Evolutionary conservation across 257 asterid genomes (phyloP).

Genomic region (Przewalskia tangutica): DNA sequence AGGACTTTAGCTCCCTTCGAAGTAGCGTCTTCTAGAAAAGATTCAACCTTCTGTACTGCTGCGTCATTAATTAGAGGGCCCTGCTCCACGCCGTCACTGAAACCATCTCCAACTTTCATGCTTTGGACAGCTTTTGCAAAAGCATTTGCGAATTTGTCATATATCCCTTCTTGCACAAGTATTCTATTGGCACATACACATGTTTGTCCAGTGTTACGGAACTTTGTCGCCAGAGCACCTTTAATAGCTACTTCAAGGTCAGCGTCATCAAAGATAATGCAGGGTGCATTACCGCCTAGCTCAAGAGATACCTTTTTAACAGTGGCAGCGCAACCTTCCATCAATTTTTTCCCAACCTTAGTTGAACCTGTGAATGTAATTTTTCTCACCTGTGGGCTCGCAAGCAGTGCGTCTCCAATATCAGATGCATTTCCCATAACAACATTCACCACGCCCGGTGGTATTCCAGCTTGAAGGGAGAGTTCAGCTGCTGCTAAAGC

Average conservation of each 20-base stretch:
- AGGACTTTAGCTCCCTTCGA: slow-evolving; percentile 96
- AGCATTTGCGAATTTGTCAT: slow-evolving; percentile 65
- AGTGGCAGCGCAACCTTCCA: slow-evolving; percentile 92
- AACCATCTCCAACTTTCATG: slow-evolving; percentile 95
- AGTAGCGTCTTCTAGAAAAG: slow-evolving; percentile 71
- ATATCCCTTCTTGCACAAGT: slow-evolving; percentile 96
- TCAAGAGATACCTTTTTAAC: slow-evolving; percentile 97
- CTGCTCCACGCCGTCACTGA: slow-evolving; percentile 86
- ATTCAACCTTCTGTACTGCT: slow-evolving; percentile 81
- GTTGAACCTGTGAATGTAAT: slow-evolving; percentile 97
- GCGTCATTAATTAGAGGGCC: slow-evolving; percentile 95
- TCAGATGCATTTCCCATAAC: slow-evolving; percentile 89
- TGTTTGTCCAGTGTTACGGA: slow-evolving; percentile 97
- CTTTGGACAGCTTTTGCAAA: slow-evolving; percentile 60
- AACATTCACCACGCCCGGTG: slow-evolving; percentile 87
- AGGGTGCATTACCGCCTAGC: slow-evolving; percentile 99
- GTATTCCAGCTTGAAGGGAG: slow-evolving; percentile 95
- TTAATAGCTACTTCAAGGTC: slow-evolving; percentile 88
- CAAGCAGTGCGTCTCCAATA: slow-evolving; percentile 79
- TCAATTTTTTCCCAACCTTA: slow-evolving; percentile 84
- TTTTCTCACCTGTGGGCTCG: slow-evolving; percentile 81
- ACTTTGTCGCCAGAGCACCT: slow-evolving; percentile 89
- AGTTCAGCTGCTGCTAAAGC: slow-evolving; percentile 98
- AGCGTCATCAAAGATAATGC: slow-evolving; percentile 94
- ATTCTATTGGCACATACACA: slow-evolving; percentile 95